Percentiles rank a stretch among this genome's conserved stretches.
Evolutionary conservation across 2,329 filamentous ascomycete species (phyloP).

Genomic region (Exophiala phaeomuriformis): DNA sequence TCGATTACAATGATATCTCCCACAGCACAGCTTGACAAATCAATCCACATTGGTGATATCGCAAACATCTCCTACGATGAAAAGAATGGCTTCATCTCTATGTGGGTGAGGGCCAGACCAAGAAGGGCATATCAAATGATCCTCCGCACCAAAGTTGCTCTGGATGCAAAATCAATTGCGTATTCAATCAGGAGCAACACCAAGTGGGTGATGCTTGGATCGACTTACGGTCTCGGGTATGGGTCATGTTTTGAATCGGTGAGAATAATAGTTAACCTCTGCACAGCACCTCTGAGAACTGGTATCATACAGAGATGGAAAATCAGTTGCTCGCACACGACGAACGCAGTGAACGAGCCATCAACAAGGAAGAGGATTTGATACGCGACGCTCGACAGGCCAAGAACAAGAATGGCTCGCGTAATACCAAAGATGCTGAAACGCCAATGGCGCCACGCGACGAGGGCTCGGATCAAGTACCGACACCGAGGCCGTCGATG

Average conservation of each 20-base stretch:
- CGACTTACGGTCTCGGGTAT: background rate
- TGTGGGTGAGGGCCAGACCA: background rate
- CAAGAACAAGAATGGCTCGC: no score
- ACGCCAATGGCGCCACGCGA: no score
- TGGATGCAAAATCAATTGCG: background rate
- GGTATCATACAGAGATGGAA: background rate
- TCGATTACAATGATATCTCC: background rate
- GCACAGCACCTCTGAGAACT: background rate
- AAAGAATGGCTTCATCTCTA: background rate
- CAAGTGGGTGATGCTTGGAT: background rate
- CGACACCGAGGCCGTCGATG: no score
- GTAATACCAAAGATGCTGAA: no score
- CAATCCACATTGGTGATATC: background rate
- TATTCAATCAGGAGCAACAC: background rate
- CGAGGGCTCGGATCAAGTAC: no score
- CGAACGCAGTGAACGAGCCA: background rate
- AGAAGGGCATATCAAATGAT: background rate
- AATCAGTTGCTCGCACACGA: background rate
- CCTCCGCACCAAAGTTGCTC: background rate
- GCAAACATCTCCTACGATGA: background rate
- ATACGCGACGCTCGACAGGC: background rate
- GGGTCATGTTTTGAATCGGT: background rate
- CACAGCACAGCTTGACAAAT: background rate
- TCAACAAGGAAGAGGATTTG: background rate
- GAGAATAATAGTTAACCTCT: background rate